Conservation (phyloP, 2,329 filamentous ascomycete species). For the Botrytis galanthina region DNA sequence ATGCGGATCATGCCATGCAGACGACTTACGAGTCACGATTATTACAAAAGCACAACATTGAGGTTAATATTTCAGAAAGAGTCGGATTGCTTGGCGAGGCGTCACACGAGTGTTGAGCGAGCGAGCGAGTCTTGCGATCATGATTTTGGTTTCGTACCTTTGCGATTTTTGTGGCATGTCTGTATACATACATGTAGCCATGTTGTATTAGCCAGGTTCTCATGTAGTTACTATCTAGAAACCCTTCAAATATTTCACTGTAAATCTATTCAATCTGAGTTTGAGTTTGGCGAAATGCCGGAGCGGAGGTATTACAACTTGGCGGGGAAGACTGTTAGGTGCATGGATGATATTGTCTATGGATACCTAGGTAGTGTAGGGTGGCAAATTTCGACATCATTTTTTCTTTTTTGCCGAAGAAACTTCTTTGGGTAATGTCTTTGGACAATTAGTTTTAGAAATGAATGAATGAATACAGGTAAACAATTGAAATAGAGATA, state of each 20-base stretch:
- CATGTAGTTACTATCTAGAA: neutral
- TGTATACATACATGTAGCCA: neutral
- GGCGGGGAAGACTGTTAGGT: too few species aligned
- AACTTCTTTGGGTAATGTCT: too few species aligned
- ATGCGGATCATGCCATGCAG: neutral
- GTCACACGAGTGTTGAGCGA: neutral
- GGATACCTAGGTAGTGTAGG: too few species aligned
- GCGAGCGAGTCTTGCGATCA: neutral
- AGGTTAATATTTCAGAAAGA: neutral
- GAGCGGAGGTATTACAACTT: too few species aligned
- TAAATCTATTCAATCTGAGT: neutral
- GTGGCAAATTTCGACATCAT: too few species aligned
- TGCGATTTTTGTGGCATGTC: neutral
- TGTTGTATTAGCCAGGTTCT: neutral
- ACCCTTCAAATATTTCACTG: neutral
- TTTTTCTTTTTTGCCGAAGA: too few species aligned
- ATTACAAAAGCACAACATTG: neutral
- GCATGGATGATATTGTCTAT: too few species aligned
- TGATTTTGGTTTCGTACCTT: neutral
- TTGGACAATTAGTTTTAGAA: too few species aligned
- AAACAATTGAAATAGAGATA: too few species aligned
- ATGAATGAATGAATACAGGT: too few species aligned
- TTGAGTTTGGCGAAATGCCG: too few species aligned
- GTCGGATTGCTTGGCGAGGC: neutral
- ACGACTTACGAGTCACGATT: constrained; percentile 1